Evolutionary conservation across 2,329 filamentous ascomycete genomes (phyloP).

Genomic region (Raffaelea arxii): DNA sequence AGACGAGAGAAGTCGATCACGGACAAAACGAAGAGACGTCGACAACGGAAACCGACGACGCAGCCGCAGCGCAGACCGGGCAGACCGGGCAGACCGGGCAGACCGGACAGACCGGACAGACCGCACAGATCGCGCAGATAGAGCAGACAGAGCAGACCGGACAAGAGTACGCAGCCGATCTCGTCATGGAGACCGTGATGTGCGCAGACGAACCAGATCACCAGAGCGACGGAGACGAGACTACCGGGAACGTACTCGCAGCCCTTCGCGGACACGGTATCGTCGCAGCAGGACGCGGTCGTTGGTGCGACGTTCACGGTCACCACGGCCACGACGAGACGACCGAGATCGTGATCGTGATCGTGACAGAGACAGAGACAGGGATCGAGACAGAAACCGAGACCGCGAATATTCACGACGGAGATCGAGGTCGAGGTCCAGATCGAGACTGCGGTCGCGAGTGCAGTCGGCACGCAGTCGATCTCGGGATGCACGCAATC

Average conservation of each 20-base stretch:
- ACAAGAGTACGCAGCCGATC: conserved; percentile 5
- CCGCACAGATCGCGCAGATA: too few relatives aligned
- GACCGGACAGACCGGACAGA: too few relatives aligned
- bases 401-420: background rate
- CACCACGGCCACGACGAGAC: conserved; percentile 1
- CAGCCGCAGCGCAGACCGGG: conserved; percentile 7
- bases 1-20: conserved; percentile 18
- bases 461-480: background rate
- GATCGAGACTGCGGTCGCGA: conserved; percentile 9
- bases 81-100: too few relatives aligned
- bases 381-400: background rate
- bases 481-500: conserved; percentile 17
- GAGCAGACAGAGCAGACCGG: conserved; percentile 1
- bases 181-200: background rate
- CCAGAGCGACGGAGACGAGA: conserved; percentile 8
- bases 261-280: conserved; percentile 3
- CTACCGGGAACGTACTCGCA: conserved; percentile 6
- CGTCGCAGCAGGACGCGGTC: conserved; percentile 8
- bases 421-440: conserved; percentile 4
- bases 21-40: conserved; percentile 3
- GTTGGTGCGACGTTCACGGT: conserved; percentile 4
- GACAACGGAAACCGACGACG: conserved; percentile 10
- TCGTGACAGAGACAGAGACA: background rate
- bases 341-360: background rate
- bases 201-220: conserved; percentile 6